Evolutionary conservation across 768 basidiomycete species (phyloP).

Genomic region (Mycena sanguinolenta): DNA sequence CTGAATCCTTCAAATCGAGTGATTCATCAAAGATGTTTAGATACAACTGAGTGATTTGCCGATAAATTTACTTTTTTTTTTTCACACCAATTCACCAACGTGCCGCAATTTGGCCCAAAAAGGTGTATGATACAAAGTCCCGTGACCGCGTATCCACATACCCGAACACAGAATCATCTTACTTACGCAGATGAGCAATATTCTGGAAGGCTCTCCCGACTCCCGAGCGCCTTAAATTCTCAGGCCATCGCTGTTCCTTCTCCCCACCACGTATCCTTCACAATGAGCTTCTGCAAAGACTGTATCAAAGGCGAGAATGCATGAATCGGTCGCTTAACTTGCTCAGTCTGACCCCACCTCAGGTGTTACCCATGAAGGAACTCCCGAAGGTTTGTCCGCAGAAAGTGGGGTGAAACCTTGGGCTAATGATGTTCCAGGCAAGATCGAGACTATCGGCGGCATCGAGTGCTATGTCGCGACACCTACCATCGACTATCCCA

Average conservation of each 20-base stretch:
- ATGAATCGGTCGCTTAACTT: neutral
- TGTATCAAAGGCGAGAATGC: slow-evolving; percentile 63
- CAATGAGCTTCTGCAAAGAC: slow-evolving; percentile 68
- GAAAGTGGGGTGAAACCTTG: too few species aligned
- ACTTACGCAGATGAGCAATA: too few species aligned
- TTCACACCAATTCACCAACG: too few species aligned
- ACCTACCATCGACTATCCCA: slow-evolving; percentile 53
- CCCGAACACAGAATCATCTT: too few species aligned
- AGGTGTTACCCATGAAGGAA: slow-evolving; percentile 69
- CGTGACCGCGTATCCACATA: too few species aligned
- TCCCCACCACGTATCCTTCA: neutral
- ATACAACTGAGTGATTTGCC: too few species aligned
- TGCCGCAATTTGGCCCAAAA: too few species aligned
- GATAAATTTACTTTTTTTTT: too few species aligned
- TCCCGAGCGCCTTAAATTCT: neutral
- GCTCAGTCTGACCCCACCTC: neutral
- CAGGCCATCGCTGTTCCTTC: neutral
- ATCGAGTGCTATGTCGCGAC: slow-evolving; percentile 58
- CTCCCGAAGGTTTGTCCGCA: slow-evolving; percentile 53
- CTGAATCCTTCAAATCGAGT: slow-evolving; percentile 37
- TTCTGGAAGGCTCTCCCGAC: too few species aligned
- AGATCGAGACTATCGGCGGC: slow-evolving; percentile 52
- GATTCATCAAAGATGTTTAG: slow-evolving; percentile 29
- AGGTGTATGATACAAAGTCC: too few species aligned
- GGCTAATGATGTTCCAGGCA: slow-evolving; percentile 44